Evolutionary conservation across 331 rosid species (phyloP), one percentile per base, ranked within the genome.

Genomic region (Quercus lobata): DNA sequence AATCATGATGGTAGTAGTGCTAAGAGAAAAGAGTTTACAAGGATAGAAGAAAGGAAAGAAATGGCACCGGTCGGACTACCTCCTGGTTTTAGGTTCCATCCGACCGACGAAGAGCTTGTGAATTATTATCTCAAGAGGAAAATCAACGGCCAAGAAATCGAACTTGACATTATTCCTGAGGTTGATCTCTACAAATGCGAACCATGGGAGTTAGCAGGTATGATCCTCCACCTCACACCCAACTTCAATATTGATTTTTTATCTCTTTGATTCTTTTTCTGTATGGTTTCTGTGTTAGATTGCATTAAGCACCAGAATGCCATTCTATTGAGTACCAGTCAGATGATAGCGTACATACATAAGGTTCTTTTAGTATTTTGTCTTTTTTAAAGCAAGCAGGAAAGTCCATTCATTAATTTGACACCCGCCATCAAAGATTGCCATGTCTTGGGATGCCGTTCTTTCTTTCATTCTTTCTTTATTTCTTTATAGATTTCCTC

Each of bases 141-240:
- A 81, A 91, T 95, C 84, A 89, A 83, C 53, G 96, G 97, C 85
- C 97, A 88, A 86, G 96, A 93, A 85, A 95, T 95, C 74, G 99
- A 95, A 83, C 98, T 95, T 74, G 99, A 95, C 75, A 95, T 95
- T 83, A 93, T 95, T 78, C 99, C 99, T 63, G 98, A 95, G 79
- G 94, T 95, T 79, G 99, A 95, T 91, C 98, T 95, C 87, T 95
- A 95, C 94, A 93, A 95, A 93, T 95, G 99, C 78, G 99, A 95
- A 84, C 99, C 99, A 2, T 95, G 99, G 99, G 99, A 95, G 61
- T 86, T 95, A 82, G 93, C 99, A 89, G 99, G 98, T 94, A 7
- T 29, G 21, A 3, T 61, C 12, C 49, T 17, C 11, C 30, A 25
- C 57, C 69, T 66, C 57, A 27, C 41, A 60, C 54, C 32, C 17